Evolutionary conservation across 129 eudicot species (phyloP).

Genomic region (Lactuca saligna): DNA sequence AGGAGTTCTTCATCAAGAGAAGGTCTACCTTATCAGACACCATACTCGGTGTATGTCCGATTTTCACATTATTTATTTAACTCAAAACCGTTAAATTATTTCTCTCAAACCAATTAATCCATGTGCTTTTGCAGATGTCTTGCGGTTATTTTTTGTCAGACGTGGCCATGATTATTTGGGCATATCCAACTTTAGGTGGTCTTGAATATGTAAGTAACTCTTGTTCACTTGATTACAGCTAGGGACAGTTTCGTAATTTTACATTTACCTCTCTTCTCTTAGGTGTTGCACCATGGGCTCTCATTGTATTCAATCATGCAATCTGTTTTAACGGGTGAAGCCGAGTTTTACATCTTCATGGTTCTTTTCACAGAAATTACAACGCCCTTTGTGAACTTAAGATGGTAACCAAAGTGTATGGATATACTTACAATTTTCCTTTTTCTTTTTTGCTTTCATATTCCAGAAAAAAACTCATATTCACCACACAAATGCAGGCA

Average conservation of each 20-base stretch:
- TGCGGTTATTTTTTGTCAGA: slow-evolving; percentile 85
- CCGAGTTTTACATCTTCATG: slow-evolving; percentile 63
- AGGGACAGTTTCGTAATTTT: neutral
- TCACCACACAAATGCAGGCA: slow-evolving; percentile 47
- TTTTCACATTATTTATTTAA: slow-evolving; percentile 3
- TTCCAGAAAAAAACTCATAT: neutral
- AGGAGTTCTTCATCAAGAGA: slow-evolving; percentile 43
- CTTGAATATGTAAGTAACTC: slow-evolving; percentile 81
- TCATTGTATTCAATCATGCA: slow-evolving; percentile 62
- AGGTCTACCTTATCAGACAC: slow-evolving; percentile 58
- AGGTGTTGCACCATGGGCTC: slow-evolving; percentile 87
- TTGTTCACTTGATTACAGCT: neutral
- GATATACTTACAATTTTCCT: neutral
- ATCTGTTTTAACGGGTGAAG: slow-evolving; percentile 67
- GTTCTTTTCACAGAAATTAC: slow-evolving; percentile 82
- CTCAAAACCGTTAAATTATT: neutral
- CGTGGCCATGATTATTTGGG: slow-evolving; percentile 76
- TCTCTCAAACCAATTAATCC: neutral
- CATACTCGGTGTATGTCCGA: slow-evolving; percentile 59
- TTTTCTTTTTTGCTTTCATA: neutral
- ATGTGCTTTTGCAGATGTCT: slow-evolving; percentile 55
- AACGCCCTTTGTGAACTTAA: slow-evolving; percentile 77
- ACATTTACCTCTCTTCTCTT: slow-evolving; percentile 9
- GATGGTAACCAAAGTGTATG: slow-evolving; percentile 58
- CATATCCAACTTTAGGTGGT: slow-evolving; percentile 87